These are phyloP conservation scores for Diaporthe citri DNA, from an alignment of 2,329 filamentous ascomycete genomes.

Conservation along the genomic window DNA sequence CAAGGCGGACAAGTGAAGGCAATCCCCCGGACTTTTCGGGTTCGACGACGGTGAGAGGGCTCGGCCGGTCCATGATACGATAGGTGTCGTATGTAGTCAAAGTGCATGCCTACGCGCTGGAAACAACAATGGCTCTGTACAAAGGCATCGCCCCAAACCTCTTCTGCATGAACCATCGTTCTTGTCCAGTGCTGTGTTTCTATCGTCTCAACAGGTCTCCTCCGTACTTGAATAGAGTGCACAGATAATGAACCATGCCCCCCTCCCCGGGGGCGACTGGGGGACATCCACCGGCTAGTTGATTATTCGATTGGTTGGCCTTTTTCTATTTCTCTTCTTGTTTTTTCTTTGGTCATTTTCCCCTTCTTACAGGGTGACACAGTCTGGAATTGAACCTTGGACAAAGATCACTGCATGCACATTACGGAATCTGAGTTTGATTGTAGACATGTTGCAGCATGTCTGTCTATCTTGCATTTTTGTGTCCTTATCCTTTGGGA, in stretches of 20 bases:
- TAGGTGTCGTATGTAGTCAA: neutral
- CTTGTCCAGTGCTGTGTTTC: neutral
- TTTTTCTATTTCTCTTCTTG: neutral
- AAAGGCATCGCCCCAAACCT: neutral
- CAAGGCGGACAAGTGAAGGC: conserved; percentile 46
- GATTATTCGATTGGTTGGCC: neutral
- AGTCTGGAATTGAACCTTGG: neutral
- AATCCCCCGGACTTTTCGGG: neutral
- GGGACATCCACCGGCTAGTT: neutral
- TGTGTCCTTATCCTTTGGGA: neutral
- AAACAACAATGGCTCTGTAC: conserved; percentile 22
- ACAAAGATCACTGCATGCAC: neutral
- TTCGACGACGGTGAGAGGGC: neutral
- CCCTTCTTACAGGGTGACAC: neutral
- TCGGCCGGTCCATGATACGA: conserved; percentile 29
- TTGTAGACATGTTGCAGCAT: conserved; percentile 12
- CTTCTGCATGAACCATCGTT: neutral
- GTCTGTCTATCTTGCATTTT: conserved; percentile 27
- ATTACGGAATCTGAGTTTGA: neutral
- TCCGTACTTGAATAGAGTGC: neutral
- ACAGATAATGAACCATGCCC: neutral
- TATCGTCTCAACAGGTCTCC: neutral
- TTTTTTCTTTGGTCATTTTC: neutral
- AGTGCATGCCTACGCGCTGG: conserved; percentile 8
- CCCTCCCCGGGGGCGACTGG: neutral